Evolutionary conservation across 352 stramenopile species (phyloP).

Genomic region (Globisporangium polare): DNA sequence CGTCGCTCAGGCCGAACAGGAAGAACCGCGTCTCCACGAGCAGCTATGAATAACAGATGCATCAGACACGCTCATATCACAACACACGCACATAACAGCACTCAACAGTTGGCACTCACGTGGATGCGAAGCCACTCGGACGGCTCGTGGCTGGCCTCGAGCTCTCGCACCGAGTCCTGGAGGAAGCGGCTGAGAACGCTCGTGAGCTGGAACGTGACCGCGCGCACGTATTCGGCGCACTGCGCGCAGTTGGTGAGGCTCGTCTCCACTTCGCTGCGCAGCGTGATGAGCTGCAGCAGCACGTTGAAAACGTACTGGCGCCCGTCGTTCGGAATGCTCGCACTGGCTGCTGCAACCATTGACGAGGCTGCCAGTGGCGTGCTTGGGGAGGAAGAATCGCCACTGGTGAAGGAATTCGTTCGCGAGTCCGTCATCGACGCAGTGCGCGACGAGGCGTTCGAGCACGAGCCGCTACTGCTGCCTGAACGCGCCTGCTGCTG

Average conservation of each 20-base stretch:
- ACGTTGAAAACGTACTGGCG: conserved; percentile 83
- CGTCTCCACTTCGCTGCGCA: conserved; percentile 68
- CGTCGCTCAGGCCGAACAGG: conserved; percentile 42
- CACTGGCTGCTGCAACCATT: conserved; percentile 13
- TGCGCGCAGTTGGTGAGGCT: conserved; percentile 54
- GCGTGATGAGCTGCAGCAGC: conserved; percentile 66
- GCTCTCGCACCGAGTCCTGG: conserved; percentile 23
- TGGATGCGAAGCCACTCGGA: conserved; percentile 61
- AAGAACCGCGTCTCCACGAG: conserved; percentile 79
- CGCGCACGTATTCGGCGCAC: conserved; percentile 52
- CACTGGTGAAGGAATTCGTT: conserved; percentile 19
- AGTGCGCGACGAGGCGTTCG: conserved; percentile 23
- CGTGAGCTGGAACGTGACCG: conserved; percentile 51
- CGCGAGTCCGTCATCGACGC: conserved; percentile 27
- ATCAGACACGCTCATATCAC: neutral
- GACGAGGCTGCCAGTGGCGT: conserved; percentile 17
- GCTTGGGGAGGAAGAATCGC: conserved; percentile 18
- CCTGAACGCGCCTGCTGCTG: conserved; percentile 23
- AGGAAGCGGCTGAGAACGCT: conserved; percentile 43
- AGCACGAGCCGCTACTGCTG: neutral
- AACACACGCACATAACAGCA: conserved; percentile 1
- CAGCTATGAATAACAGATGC: conserved; percentile 27
- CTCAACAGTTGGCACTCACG: conserved; percentile 27
- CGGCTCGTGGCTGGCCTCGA: conserved; percentile 20
- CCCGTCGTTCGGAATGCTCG: conserved; percentile 38